Base-by-base conservation (phyloP, 805 yeast species). In the Clavispora carvajalis region DNA sequence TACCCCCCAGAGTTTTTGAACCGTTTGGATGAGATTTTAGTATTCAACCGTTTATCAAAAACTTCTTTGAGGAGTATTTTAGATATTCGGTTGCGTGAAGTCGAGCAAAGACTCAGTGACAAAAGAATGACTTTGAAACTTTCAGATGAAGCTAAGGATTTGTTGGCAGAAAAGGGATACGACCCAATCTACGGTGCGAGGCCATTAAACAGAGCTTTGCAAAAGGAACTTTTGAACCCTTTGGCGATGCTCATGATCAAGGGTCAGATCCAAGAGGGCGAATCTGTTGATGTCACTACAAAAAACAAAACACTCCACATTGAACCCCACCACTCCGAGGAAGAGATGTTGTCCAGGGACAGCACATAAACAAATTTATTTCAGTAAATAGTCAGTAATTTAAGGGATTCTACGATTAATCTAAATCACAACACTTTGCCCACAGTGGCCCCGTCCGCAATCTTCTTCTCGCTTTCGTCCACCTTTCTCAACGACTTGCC, bases 1-100 rank as follows among this genome's bases (percentile, higher is more conserved):
- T 93, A 93, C 54, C 90, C 98, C 15, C 99, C 99, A 0, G 99
- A 93, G 62, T 93, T 93, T 54, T 74, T 93, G 59, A 93, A 93
- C 62, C 81, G 99, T 60, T 76, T 93, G 52, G 98, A 93, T 57
- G 98, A 93, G 48, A 79, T 88, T n/a, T 70, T 93, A 13, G 89
- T 93, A 2, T 93, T 93, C 73, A 93, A 93, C 69, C 79, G 96
- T 55, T 71, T 93, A 19, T 84, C 96, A 3, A 85, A 82, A 57
- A 58, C 62, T 2, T 86, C 95, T 1, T 71, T 93, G 49, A 70
- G 82, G 48, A 76, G 76, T 36, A 93, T 93, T 50, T 91, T 93
- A 38, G 91, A 90, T 45, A 82, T 93, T 47, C 76, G 99, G 48
- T 68, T 93, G 31, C 62, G 67, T 17, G 99, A 93, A 60, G 81